Conservation (phyloP, 1,139 yeast species). For the Saccharomyces hybrid region DNA sequence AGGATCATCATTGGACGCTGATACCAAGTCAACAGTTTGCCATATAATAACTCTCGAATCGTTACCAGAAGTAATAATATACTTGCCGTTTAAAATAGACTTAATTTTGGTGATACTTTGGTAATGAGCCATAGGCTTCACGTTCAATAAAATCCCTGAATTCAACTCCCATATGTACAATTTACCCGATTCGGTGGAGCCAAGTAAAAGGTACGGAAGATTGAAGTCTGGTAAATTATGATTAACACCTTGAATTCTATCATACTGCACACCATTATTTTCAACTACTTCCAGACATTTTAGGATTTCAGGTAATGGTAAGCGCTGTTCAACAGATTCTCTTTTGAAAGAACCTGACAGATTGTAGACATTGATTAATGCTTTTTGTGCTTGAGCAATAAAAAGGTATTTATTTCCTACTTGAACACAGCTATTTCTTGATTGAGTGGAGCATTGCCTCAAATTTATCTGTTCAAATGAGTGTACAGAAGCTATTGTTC, state of each 20-base stretch:
- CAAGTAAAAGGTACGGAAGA: conserved; percentile 65
- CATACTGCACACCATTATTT: conserved; percentile 4
- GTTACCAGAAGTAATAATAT: conserved; percentile 64
- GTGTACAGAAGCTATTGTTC: conserved; percentile 24
- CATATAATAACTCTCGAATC: conserved; percentile 79
- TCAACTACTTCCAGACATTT: conserved; percentile 41
- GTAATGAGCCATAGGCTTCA: conserved; percentile 71
- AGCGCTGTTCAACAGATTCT: conserved; percentile 74
- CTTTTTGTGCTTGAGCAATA: conserved; percentile 60
- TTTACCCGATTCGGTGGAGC: conserved; percentile 48
- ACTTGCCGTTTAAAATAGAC: conserved; percentile 60
- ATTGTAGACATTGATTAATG: conserved; percentile 65
- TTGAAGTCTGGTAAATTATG: conserved; percentile 34
- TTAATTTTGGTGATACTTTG: conserved; percentile 58
- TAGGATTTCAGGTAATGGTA: conserved; percentile 79
- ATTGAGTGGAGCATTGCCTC: conserved; percentile 33
- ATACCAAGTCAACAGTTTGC: conserved; percentile 53
- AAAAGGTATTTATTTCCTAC: conserved; percentile 41
- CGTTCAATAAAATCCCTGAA: conserved; percentile 70
- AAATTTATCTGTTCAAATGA: conserved; percentile 28
- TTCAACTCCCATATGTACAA: conserved; percentile 77
- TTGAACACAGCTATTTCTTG: conserved; percentile 38
- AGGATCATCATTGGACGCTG: conserved; percentile 27
- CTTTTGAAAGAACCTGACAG: conserved; percentile 46
- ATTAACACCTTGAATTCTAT: conserved; percentile 6